A percentile compares a stretch with the other conserved stretches of the same genome.
Evolutionary conservation across 805 yeast genomes (phyloP).

Genomic region (Myxozyma monticola): DNA sequence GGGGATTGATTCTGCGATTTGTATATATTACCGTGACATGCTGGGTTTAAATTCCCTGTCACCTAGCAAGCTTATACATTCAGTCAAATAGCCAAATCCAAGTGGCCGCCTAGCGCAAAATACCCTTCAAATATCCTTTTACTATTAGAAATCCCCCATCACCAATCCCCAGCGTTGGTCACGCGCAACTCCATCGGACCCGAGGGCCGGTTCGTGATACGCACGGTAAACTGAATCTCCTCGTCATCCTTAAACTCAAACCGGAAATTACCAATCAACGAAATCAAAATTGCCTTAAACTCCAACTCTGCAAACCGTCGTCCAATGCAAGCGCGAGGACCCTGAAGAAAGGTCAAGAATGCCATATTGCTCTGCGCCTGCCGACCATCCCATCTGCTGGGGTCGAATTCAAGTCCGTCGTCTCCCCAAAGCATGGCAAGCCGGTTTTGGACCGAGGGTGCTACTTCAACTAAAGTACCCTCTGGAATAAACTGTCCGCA

Average conservation of each 20-base stretch:
- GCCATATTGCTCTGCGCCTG: slow-evolving; percentile 12
- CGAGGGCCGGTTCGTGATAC: slow-evolving; percentile 17
- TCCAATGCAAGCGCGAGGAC: slow-evolving; percentile 27
- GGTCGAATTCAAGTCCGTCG: slow-evolving; percentile 24
- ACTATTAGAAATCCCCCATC: too few relatives aligned
- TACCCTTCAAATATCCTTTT: too few relatives aligned
- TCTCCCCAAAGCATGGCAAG: slow-evolving; percentile 22
- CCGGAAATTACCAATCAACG: slow-evolving; percentile 15
- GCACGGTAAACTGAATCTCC: slow-evolving; percentile 3
- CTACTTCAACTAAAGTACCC: slow-evolving; percentile 14
- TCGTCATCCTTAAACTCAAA: slow-evolving; percentile 6
- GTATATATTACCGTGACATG: too few relatives aligned
- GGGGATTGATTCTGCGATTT: too few relatives aligned
- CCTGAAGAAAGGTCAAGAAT: slow-evolving; percentile 23
- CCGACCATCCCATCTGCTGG: slow-evolving; percentile 22
- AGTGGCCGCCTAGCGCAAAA: too few relatives aligned
- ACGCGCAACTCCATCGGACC: slow-evolving; percentile 17
- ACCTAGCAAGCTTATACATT: too few relatives aligned
- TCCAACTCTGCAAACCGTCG: slow-evolving; percentile 25
- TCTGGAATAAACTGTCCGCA: slow-evolving; percentile 18
- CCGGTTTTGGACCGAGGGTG: slow-evolving; percentile 11
- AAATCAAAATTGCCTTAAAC: slow-evolving; percentile 15
- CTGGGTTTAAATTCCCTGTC: too few relatives aligned
- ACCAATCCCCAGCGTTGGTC: too few relatives aligned
- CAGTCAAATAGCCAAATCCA: too few relatives aligned